Conservation (phyloP, 306 rosid genomes). For the Vigna angularis region DNA sequence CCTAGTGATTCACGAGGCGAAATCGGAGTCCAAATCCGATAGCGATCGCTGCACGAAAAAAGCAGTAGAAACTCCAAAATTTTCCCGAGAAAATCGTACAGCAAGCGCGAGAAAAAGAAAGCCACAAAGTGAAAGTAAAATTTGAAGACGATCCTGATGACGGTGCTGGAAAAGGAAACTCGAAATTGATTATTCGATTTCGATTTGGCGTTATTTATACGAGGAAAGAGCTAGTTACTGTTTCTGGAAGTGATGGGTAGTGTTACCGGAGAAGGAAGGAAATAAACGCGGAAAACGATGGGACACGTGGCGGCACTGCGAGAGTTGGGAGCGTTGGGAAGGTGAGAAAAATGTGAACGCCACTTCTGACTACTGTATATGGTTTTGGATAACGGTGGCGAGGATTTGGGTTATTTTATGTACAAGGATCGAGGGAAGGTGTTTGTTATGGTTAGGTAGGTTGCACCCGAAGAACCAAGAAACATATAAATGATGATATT, state of each 20-base stretch:
- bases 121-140: not conserved
- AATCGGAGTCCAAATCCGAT: constrained; percentile 18
- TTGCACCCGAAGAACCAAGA: too few relatives aligned
- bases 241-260: too few relatives aligned
- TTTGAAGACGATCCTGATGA: constrained; percentile 3
- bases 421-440: too few relatives aligned
- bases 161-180: not conserved
- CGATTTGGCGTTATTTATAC: not conserved
- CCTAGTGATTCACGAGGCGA: not conserved
- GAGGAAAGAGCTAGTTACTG: not conserved
- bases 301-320: constrained; percentile 2
- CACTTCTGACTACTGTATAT: too few relatives aligned
- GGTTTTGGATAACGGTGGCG: too few relatives aligned
- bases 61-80: constrained; percentile 1
- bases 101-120: constrained; percentile 28
- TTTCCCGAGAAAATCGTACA: constrained; percentile 41
- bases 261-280: too few relatives aligned
- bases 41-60: constrained; percentile 30
- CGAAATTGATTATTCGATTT: not conserved
- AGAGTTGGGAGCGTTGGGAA: not conserved
- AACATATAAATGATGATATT: too few relatives aligned
- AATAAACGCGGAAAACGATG: not conserved
- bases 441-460: too few relatives aligned
- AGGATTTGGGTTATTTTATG: too few relatives aligned
- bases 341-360: not conserved